These are phyloP conservation scores for Paecilomyces dactylethromorphus DNA, from an alignment of 2,329 filamentous ascomycete genomes.

Conservation along the genomic window DNA sequence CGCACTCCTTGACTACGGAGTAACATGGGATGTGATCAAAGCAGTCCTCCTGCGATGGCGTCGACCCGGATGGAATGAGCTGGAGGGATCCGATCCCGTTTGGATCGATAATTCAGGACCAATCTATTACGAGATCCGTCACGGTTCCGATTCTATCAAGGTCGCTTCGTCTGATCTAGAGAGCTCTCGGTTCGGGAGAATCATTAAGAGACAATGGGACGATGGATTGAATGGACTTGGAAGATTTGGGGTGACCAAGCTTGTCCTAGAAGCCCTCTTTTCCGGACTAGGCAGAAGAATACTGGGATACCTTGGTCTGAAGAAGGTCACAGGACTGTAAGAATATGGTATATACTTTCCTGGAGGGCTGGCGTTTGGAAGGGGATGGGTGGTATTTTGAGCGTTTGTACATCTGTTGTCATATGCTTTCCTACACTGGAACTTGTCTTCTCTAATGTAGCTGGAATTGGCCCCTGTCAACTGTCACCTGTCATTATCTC, in stretches of 20 bases:
- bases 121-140: constrained; percentile 10
- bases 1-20: constrained; percentile 13
- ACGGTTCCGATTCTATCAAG: constrained; percentile 9
- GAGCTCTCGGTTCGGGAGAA: constrained; percentile 8
- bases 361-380: background rate
- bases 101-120: constrained; percentile 16
- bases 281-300: background rate
- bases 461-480: too few species aligned
- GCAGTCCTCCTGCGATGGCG: constrained; percentile 6
- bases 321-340: background rate
- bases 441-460: too few species aligned
- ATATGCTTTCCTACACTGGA: too few species aligned
- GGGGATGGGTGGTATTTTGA: background rate
- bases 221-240: constrained; percentile 4
- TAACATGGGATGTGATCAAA: constrained; percentile 10
- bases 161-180: constrained; percentile 10
- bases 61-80: constrained; percentile 8
- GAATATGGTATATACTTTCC: background rate
- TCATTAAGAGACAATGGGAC: constrained; percentile 13
- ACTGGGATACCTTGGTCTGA: background rate
- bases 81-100: constrained; percentile 4
- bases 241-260: background rate
- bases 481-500: too few species aligned
- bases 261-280: background rate
- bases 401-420: too few species aligned